Conservation (phyloP, 2,329 filamentous ascomycete genomes). For the Epichloe bromicola region DNA sequence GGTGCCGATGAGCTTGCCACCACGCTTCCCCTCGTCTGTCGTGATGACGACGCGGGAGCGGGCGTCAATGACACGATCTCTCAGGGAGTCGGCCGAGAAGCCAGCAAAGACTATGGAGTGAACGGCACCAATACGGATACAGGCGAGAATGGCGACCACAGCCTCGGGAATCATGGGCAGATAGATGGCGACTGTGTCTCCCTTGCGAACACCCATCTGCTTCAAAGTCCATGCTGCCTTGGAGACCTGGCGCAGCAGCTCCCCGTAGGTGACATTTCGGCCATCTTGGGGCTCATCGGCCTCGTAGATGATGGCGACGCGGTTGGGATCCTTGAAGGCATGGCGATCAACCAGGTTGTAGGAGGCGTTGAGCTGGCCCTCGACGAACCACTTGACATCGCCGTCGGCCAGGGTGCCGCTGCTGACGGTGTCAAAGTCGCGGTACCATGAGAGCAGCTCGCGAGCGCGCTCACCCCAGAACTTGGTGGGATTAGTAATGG, state of each 20-base stretch:
- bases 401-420: constrained; percentile 64
- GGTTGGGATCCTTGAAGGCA: constrained; percentile 86
- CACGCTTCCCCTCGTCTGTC: constrained; percentile 92
- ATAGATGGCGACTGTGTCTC: constrained; percentile 94
- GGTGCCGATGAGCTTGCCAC: constrained; percentile 91
- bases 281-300: constrained; percentile 82
- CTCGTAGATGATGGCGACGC: constrained; percentile 96
- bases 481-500: constrained; percentile 74
- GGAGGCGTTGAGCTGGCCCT: constrained; percentile 85
- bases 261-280: constrained; percentile 80
- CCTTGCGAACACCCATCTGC: constrained; percentile 92
- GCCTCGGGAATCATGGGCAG: constrained; percentile 98
- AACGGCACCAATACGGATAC: constrained; percentile 81
- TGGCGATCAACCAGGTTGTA: constrained; percentile 98
- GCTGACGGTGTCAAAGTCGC: constrained; percentile 82
- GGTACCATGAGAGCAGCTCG: constrained; percentile 80
- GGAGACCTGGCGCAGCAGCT: constrained; percentile 86
- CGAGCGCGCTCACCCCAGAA: constrained; percentile 85
- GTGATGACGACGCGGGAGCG: constrained; percentile 91
- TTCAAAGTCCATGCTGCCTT: constrained; percentile 78
- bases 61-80: constrained; percentile 87
- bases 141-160: constrained; percentile 79
- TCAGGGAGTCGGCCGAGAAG: constrained; percentile 90
- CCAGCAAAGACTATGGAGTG: constrained; percentile 98
- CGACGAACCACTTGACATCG: constrained; percentile 88